Base-by-base conservation (phyloP, 2,329 filamentous ascomycete species). In the Arthrobotrys conoides region DNA sequence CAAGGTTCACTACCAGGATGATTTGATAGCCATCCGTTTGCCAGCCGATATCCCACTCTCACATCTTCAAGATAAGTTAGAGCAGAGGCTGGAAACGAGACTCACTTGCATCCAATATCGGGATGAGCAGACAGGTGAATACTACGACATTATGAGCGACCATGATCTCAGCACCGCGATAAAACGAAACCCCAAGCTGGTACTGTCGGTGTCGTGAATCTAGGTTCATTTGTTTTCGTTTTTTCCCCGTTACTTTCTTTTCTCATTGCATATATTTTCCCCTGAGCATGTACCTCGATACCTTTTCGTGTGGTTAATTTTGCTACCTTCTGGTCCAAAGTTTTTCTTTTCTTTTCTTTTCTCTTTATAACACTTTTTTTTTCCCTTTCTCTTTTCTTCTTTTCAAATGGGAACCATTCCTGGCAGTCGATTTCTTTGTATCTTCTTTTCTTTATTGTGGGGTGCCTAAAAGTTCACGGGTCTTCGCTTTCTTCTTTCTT, bases 1-100 rank as follows among this genome's bases (percentile, higher is more conserved):
- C 84, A 98, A 98, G 86, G 91, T 97, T 68, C 96, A 93, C 86
- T 97, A 93, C 86, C 92, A 95, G 81, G 92, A 94, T 78, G 95
- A 97, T 81, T 90, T 96, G 71, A 95, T 97, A 81, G 92, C 96
- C 53, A 94, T 99, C 82, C 91, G 94, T 38, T 93, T 98, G 70
- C 92, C 95, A 0, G 88, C 89, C 0, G 92, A 96, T 69, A 93
- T 96, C 82, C 88, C 88, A 68, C 96, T 91, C 84, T 87, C 89
- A 67, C 91, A 93, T 79, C 88, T 99, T 8, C 91, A 91, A 82
- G 91, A 94, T 81, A 97, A 96, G 85, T 90, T 98, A 76, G 89
- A 90, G 63, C 93, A 97, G 82, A 89, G 96, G 53, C 88, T 97
- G 80, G 94, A 94, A 86, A 88, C 97, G 64, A 87, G 87, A 0